Percentiles rank a stretch among this genome's conserved stretches.
These are phyloP conservation scores for Nicotiana tabacum DNA, from an alignment of 257 asterid species.

Conservation along the genomic window DNA sequence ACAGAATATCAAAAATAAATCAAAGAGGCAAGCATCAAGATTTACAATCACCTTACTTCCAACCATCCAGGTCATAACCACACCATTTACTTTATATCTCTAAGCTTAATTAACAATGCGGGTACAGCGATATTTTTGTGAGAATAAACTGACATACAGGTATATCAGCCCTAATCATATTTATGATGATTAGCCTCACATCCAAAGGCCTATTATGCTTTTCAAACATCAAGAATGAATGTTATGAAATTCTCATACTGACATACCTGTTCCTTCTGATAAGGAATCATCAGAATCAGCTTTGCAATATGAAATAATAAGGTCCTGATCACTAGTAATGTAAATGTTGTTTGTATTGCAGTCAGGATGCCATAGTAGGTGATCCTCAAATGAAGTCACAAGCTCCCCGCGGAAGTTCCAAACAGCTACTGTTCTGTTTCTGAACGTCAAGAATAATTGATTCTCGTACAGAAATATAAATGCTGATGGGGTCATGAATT, in stretches of 20 bases:
- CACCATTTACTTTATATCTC: not conserved
- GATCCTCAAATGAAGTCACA: conserved; percentile 96
- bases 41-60: not conserved
- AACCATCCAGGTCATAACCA: not conserved
- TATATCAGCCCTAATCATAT: not conserved
- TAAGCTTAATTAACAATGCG: not conserved
- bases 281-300: conserved; percentile 73
- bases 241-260: not conserved
- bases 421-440: conserved; percentile 90
- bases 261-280: conserved; percentile 74
- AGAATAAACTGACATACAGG: not conserved
- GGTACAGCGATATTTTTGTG: not conserved
- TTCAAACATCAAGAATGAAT: not conserved
- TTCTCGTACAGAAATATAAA: conserved; percentile 92
- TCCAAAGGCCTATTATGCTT: not conserved
- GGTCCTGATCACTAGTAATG: conserved; percentile 94
- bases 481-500: conserved; percentile 97
- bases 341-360: conserved; percentile 95
- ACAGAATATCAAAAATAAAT: not conserved
- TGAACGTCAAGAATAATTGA: conserved; percentile 85
- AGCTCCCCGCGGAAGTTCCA: conserved; percentile 99
- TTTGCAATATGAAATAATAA: conserved; percentile 91
- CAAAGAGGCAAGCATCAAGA: not conserved
- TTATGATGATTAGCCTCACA: not conserved
- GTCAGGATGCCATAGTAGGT: conserved; percentile 94